Conservation (phyloP, 1,139 yeast genomes). For the Saccharomyces hybrid region DNA sequence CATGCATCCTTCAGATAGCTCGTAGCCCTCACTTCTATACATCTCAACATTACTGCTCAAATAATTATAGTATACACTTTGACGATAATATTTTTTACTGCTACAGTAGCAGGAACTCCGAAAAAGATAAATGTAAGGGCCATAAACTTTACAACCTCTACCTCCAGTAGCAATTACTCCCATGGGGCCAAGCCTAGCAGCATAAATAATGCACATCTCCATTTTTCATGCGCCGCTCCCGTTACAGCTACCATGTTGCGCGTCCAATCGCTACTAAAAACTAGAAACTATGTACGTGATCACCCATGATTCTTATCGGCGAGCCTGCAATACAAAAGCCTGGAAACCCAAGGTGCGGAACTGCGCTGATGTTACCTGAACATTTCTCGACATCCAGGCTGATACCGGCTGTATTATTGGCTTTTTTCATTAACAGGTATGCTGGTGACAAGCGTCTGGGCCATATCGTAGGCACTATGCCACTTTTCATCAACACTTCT, state of each 20-base stretch:
- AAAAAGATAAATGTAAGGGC: not conserved
- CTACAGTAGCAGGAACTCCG: not conserved
- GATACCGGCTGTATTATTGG: not conserved
- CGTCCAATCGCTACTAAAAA: not conserved
- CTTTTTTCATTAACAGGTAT: not conserved
- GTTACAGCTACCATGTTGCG: not conserved
- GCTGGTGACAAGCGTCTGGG: not conserved
- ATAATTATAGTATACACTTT: not conserved
- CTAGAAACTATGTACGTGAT: not conserved
- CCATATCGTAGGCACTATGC: not conserved
- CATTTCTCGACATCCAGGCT: not conserved
- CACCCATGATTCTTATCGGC: not conserved
- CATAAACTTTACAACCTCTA: not conserved
- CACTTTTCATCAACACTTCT: not conserved
- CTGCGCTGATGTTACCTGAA: not conserved
- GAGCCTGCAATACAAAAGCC: not conserved
- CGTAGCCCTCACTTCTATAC: not conserved
- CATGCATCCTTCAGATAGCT: not conserved
- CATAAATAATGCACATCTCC: not conserved
- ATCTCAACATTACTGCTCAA: not conserved
- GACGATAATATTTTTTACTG: not conserved
- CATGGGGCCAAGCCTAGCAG: not conserved
- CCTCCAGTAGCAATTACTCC: not conserved
- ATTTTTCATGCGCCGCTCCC: not conserved
- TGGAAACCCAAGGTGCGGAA: not conserved